phyloP scores from a whole-genome alignment of 148 eudicot genomes.

The Selenicereus undatus region DNA sequence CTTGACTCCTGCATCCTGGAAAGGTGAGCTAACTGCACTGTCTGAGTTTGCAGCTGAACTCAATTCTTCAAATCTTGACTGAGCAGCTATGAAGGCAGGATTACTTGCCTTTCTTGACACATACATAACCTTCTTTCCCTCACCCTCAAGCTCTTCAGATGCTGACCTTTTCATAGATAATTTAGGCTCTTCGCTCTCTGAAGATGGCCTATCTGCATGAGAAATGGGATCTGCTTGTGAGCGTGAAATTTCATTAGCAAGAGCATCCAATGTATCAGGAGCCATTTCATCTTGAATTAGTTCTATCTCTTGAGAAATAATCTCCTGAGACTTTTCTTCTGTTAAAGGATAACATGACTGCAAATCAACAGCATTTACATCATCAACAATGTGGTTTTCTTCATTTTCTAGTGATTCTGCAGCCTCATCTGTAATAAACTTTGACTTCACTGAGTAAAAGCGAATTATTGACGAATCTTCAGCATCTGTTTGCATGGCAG shows the following conservation, averaged over 20 bases:
- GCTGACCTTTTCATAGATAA: conserved; percentile 39
- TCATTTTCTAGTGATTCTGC: conserved; percentile 26
- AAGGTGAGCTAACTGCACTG: conserved; percentile 32
- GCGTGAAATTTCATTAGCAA: conserved; percentile 17
- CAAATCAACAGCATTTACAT: conserved; percentile 23
- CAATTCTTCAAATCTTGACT: conserved; percentile 67
- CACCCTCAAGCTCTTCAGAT: conserved; percentile 52
- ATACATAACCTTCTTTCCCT: conserved; percentile 45
- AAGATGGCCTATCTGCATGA: conserved; percentile 26
- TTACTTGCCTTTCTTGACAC: conserved; percentile 60
- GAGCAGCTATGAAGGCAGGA: conserved; percentile 68
- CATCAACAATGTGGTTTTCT: conserved; percentile 19
- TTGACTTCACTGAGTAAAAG: conserved; percentile 29
- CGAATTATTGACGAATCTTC: conserved; percentile 17
- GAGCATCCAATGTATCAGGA: conserved; percentile 27
- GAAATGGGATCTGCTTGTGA: conserved; percentile 23
- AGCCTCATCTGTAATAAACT: conserved; percentile 21
- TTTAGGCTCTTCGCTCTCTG: conserved; percentile 43
- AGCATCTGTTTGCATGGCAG: conserved; percentile 30
- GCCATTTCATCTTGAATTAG: conserved; percentile 11
- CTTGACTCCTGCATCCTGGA: conserved; percentile 36
- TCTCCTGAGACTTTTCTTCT: conserved; percentile 28
- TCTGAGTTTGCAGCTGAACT: conserved; percentile 36
- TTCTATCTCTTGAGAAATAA: conserved; percentile 24
- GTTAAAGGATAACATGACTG: conserved; percentile 22